Base-by-base conservation (phyloP, 805 yeast genomes). In the Ogataea chonburiensis region DNA sequence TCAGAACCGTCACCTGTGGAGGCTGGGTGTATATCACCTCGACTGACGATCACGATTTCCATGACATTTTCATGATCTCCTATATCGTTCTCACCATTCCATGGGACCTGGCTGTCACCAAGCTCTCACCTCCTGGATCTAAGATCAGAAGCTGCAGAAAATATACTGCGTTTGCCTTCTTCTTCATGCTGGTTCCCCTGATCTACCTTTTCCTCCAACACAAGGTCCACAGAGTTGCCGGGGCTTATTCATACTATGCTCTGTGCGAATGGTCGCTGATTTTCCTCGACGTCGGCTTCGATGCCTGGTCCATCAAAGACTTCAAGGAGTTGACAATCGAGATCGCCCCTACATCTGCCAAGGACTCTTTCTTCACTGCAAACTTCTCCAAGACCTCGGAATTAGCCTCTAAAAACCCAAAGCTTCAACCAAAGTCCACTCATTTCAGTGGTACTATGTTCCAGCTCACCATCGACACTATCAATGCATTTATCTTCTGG, bases 21-120 rank as follows among this genome's bases (percentile, higher is more conserved):
- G 98, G 98, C 9, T 93, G 98, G 97, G 95, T 94, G 6, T 93
- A 93, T 57, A 84, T 93, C 45, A 93, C 98, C 2, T 85, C 96
- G 5, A 87, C 97, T 1, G 98, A 93, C 60, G 96, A 93, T 58
- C 98, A 91, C 52, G 96, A 91, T 61, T 79, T 82, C 67, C 98
- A 93, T 59, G 98, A 93, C 56, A 77, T 93, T 27, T 91, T 91
- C 58, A 93, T 93, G 98, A 87, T 93, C 43, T 59, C 82, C 17
- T 93, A 93, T 63, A 83, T 93, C 40, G 74, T 88, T 2, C 69
- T 91, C 43, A 89, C 98, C 2, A 68, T 91, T 24, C 98, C 98
- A 2, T 93, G 97, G 96, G 83, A 86, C 32, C 60, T 79, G 15
- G 62, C 77, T 30, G 75, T 83, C 22, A 76, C 81, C 15, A 52